Percentiles rank a stretch among this genome's conserved stretches.
These are phyloP conservation scores for Spatholobus suberectus DNA, from an alignment of 306 rosid species.

Conservation along the genomic window DNA sequence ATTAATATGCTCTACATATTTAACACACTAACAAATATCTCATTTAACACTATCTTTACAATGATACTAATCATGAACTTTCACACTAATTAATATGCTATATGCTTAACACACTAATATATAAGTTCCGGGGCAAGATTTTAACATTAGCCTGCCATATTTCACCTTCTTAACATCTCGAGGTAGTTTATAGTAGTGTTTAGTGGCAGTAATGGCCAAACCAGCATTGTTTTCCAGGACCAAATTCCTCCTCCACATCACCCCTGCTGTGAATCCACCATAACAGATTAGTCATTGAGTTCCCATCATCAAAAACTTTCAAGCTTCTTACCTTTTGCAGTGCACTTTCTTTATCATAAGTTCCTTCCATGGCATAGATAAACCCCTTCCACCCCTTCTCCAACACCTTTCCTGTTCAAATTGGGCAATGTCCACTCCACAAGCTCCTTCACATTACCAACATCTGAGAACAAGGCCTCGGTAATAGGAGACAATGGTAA, in stretches of 20 bases:
- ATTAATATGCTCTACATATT: not conserved
- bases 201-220: conserved; percentile 42
- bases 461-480: conserved; percentile 46
- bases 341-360: conserved; percentile 65
- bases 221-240: conserved; percentile 43
- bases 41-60: not conserved
- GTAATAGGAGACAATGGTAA: conserved; percentile 63
- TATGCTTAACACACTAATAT: not conserved
- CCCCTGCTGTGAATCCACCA: conserved; percentile 91
- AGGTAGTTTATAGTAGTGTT: not conserved
- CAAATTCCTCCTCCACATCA: conserved; percentile 36
- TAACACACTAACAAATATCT: not conserved
- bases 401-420: conserved; percentile 66
- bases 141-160: not conserved
- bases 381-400: conserved; percentile 86
- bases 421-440: conserved; percentile 74
- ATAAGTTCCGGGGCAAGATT: not conserved
- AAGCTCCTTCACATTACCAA: conserved; percentile 65
- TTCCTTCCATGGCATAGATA: conserved; percentile 72
- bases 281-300: conserved; percentile 67
- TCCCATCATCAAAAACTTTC: conserved; percentile 76
- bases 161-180: not conserved
- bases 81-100: not conserved
- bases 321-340: conserved; percentile 51
- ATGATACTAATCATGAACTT: not conserved